A percentile compares a stretch with the other conserved stretches of the same genome.
These are phyloP conservation scores for Trichoderma arundinaceum DNA, from an alignment of 2,329 filamentous ascomycete species.

Conservation along the genomic window DNA sequence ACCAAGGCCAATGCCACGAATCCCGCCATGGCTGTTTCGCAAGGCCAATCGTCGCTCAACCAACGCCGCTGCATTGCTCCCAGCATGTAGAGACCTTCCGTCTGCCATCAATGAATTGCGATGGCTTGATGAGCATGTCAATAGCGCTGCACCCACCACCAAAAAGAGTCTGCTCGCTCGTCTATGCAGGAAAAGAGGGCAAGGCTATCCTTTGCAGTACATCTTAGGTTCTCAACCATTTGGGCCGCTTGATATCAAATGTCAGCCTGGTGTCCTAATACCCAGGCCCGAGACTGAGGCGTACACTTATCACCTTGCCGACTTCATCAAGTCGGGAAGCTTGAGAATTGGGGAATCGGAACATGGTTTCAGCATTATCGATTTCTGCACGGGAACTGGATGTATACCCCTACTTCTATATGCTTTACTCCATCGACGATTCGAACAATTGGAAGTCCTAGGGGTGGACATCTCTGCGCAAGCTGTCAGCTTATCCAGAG, in stretches of 20 bases:
- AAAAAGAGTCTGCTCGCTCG: constrained; percentile 41
- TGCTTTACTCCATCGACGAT: constrained; percentile 57
- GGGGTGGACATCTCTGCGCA: constrained; percentile 75
- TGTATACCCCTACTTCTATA: constrained; percentile 84
- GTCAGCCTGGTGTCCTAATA: constrained; percentile 79
- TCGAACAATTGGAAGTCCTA: constrained; percentile 55
- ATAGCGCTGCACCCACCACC: constrained; percentile 37
- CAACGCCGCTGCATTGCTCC: constrained; percentile 65
- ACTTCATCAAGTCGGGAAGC: constrained; percentile 45
- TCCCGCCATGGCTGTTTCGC: constrained; percentile 62
- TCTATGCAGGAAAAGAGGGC: constrained; percentile 57
- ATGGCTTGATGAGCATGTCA: constrained; percentile 71
- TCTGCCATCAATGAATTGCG: constrained; percentile 72
- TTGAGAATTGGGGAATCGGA: constrained; percentile 28
- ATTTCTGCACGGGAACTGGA: constrained; percentile 89
- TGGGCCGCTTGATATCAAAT: constrained; percentile 78
- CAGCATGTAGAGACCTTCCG: constrained; percentile 65
- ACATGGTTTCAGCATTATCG: constrained; percentile 66
- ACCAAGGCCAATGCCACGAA: constrained; percentile 61
- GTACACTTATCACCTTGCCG: constrained; percentile 63
- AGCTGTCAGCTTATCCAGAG: constrained; percentile 68
- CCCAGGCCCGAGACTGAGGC: constrained; percentile 80
- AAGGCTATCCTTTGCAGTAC: constrained; percentile 84
- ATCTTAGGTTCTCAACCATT: constrained; percentile 88
- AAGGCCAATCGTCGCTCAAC: constrained; percentile 60